Evolutionary conservation across 1,139 yeast genomes (phyloP).

Genomic region (Eremothecium coryli): DNA sequence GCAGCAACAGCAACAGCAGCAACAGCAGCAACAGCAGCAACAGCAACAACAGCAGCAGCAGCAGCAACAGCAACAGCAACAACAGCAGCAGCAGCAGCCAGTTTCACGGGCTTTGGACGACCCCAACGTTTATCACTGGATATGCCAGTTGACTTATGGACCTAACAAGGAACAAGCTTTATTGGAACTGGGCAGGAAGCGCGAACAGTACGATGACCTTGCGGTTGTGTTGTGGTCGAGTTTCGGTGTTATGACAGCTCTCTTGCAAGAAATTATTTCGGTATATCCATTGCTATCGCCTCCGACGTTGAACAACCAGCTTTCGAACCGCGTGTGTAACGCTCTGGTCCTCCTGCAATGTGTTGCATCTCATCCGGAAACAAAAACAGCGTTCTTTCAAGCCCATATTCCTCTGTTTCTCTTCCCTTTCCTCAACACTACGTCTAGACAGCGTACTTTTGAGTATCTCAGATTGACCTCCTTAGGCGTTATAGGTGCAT

Average conservation of each 20-base stretch:
- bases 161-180: constrained; percentile 88
- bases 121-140: constrained; percentile 84
- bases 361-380: constrained; percentile 90
- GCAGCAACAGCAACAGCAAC: constrained; percentile 16
- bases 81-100: constrained; percentile 19
- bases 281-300: constrained; percentile 88
- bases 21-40: constrained; percentile 18
- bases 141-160: constrained; percentile 79
- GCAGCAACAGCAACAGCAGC: constrained; percentile 13
- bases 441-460: constrained; percentile 84
- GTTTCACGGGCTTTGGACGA: constrained; percentile 52
- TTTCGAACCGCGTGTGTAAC: constrained; percentile 92
- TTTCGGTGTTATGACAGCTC: constrained; percentile 90
- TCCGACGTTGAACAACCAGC: constrained; percentile 72
- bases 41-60: constrained; percentile 15
- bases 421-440: constrained; percentile 88
- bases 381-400: constrained; percentile 71
- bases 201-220: constrained; percentile 90
- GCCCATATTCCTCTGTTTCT: constrained; percentile 89
- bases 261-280: constrained; percentile 78
- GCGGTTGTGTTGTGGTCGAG: constrained; percentile 94
- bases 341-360: constrained; percentile 92
- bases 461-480: constrained; percentile 89
- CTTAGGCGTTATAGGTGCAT: constrained; percentile 92
- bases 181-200: constrained; percentile 80